Evolutionary conservation across 1,139 yeast genomes (phyloP).

Genomic region (Magnusiomyces suaveolens): DNA sequence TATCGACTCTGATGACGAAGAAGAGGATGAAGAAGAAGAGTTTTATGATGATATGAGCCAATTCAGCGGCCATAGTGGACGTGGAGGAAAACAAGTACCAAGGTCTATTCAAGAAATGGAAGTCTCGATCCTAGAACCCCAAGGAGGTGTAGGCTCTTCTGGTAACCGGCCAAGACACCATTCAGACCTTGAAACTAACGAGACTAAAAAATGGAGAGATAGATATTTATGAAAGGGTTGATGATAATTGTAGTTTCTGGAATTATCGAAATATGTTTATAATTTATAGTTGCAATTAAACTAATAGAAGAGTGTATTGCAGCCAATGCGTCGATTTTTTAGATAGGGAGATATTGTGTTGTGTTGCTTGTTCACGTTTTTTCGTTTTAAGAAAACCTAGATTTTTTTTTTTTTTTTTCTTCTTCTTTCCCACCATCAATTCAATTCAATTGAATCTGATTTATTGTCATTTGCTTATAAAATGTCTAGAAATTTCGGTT

Average conservation of each 20-base stretch:
- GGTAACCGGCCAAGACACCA: too few relatives aligned
- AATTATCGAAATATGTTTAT: too few relatives aligned
- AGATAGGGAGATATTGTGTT: too few relatives aligned
- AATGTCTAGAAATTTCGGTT: neutral
- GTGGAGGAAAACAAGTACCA: neutral
- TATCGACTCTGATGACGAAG: conserved; percentile 30
- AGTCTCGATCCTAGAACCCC: neutral
- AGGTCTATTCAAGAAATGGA: neutral
- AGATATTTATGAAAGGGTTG: conserved; percentile 7
- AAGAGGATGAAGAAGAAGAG: conserved; percentile 16
- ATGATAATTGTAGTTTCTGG: too few relatives aligned
- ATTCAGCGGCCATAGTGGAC: neutral
- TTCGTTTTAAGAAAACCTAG: too few relatives aligned
- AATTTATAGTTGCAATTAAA: too few relatives aligned
- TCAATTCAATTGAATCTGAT: neutral
- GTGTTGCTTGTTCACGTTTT: too few relatives aligned
- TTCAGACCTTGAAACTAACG: conserved; percentile 2
- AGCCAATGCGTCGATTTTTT: too few relatives aligned
- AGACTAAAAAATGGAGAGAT: conserved; percentile 12
- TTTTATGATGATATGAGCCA: neutral
- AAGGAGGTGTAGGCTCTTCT: neutral
- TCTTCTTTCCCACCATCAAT: too few relatives aligned
- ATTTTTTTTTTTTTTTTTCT: too few relatives aligned
- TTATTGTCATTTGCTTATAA: neutral
- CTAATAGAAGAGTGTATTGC: too few relatives aligned